phyloP scores from a whole-genome alignment of 306 rosid genomes.

The Amphicarpaea edgeworthii region DNA sequence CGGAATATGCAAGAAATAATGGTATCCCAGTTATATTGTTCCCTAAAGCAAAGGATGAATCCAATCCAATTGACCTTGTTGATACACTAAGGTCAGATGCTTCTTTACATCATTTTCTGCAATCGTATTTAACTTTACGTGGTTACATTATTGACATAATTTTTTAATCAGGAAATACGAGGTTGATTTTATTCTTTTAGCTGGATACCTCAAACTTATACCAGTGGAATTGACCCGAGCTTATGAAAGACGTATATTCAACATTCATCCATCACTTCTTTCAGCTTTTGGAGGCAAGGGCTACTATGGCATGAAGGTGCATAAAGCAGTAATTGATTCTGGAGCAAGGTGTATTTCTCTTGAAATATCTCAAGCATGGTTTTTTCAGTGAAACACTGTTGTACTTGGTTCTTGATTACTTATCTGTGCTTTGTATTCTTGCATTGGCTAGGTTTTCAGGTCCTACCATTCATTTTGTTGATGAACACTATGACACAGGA shows the following conservation, averaged over 20 bases:
- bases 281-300: slow-evolving; percentile 99
- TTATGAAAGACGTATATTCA: slow-evolving; percentile 70
- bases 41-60: slow-evolving; percentile 58
- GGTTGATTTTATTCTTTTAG: slow-evolving; percentile 86
- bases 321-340: slow-evolving; percentile 87
- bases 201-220: slow-evolving; percentile 88
- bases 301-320: slow-evolving; percentile 91
- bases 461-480: slow-evolving; percentile 90
- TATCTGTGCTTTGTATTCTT: slow-evolving; percentile 23
- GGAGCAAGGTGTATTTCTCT: slow-evolving; percentile 71
- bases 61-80: slow-evolving; percentile 63
- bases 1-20: slow-evolving; percentile 72
- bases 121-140: slow-evolving; percentile 33
- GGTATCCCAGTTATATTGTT: slow-evolving; percentile 75
- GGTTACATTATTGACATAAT: slow-evolving; percentile 10
- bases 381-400: background rate
- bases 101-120: slow-evolving; percentile 24
- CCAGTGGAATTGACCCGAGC: slow-evolving; percentile 79
- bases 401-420: background rate
- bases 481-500: slow-evolving; percentile 91
- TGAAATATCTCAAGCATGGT: background rate
- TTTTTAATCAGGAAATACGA: slow-evolving; percentile 59
- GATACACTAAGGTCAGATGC: slow-evolving; percentile 63
- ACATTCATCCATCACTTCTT: slow-evolving; percentile 95
- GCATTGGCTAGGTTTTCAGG: slow-evolving; percentile 71